phyloP scores from a whole-genome alignment of 805 yeast species.

The Nakazawaea ishiwadae region DNA sequence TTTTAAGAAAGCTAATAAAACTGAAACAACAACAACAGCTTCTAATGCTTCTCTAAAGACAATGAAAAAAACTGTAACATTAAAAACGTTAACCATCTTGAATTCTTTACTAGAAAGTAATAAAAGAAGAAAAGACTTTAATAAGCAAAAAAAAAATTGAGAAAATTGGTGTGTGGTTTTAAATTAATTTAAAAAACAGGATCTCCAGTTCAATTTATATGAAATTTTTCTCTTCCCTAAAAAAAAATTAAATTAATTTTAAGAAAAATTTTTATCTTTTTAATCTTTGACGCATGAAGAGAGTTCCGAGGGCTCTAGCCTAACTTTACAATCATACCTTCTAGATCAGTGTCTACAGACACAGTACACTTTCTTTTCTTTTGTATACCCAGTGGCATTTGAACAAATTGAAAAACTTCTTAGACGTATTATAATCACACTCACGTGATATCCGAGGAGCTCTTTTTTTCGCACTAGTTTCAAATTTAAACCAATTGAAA shows the following conservation, averaged over 20 bases:
- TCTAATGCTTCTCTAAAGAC: slow-evolving; percentile 93
- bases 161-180: slow-evolving; percentile 6
- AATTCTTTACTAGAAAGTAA: not conserved
- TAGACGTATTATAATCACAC: not conserved
- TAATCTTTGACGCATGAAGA: not conserved
- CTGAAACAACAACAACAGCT: slow-evolving; percentile 89
- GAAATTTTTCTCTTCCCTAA: not conserved
- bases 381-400: no score
- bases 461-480: not conserved
- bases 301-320: not conserved
- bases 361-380: no score
- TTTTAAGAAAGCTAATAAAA: slow-evolving; percentile 83
- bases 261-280: not conserved
- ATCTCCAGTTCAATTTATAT: not conserved
- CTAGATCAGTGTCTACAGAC: no score
- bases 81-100: slow-evolving; percentile 53
- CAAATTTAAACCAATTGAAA: not conserved
- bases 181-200: not conserved
- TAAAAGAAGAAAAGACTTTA: not conserved
- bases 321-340: not conserved
- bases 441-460: not conserved
- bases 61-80: slow-evolving; percentile 77
- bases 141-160: not conserved
- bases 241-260: not conserved
- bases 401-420: no score